Evolutionary conservation across 2,329 filamentous ascomycete genomes (phyloP).

Genomic region (Neofusicoccum sp.): DNA sequence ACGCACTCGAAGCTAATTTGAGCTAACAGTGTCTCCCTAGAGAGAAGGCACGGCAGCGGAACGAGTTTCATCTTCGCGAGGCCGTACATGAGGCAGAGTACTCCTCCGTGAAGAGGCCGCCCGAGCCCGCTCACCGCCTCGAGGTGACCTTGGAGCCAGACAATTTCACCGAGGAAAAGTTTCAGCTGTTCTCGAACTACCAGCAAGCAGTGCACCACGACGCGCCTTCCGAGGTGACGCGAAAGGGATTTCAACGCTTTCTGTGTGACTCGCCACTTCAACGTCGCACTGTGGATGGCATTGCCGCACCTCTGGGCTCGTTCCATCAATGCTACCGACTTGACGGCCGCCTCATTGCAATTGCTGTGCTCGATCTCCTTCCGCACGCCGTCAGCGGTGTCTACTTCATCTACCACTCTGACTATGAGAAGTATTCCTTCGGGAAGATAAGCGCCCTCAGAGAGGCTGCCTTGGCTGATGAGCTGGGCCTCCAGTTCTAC

Average conservation of each 20-base stretch:
- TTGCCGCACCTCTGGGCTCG: conserved; percentile 61
- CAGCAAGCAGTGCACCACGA: conserved; percentile 73
- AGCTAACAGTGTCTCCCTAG: conserved; percentile 30
- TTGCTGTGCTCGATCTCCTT: conserved; percentile 74
- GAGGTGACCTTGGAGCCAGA: conserved; percentile 69
- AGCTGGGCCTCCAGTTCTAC: conserved; percentile 71
- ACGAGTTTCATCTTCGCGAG: conserved; percentile 64
- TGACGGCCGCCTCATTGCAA: conserved; percentile 71
- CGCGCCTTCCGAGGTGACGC: conserved; percentile 56
- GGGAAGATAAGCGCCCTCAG: conserved; percentile 74
- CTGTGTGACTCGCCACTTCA: conserved; percentile 68
- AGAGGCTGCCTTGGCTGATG: conserved; percentile 68
- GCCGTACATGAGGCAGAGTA: conserved; percentile 69
- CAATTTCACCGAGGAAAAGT: conserved; percentile 75
- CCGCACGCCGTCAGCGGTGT: conserved; percentile 77
- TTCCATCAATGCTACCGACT: conserved; percentile 81
- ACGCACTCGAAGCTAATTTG: background rate
- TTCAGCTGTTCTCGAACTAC: conserved; percentile 68
- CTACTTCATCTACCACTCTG: conserved; percentile 79
- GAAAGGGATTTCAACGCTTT: conserved; percentile 65
- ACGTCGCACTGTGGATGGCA: conserved; percentile 40
- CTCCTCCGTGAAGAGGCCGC: conserved; percentile 54
- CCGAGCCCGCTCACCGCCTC: conserved; percentile 65
- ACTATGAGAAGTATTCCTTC: conserved; percentile 66
- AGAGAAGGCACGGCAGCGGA: conserved; percentile 61